Evolutionary conservation across 129 eudicot genomes (phyloP).

Genomic region (Chrysanthemum seticuspe): DNA sequence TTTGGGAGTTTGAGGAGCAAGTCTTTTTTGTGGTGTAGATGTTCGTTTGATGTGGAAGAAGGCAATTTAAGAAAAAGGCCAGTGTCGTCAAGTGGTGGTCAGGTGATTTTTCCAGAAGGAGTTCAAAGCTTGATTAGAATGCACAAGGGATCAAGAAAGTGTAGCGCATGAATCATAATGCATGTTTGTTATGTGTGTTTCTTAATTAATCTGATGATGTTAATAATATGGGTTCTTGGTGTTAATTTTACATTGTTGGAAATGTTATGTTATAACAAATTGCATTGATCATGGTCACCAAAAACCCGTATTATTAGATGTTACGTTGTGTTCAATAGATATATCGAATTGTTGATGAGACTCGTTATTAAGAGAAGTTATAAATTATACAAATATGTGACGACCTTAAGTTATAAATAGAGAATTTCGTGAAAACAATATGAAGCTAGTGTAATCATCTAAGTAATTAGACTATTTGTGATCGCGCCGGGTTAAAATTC

Average conservation of each 20-base stretch:
- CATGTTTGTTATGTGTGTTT: neutral
- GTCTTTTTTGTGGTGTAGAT: conserved; percentile 46
- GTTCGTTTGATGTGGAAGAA: conserved; percentile 45
- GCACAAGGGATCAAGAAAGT: conserved; percentile 29
- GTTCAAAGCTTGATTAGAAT: conserved; percentile 21
- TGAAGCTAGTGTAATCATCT: too few relatives aligned
- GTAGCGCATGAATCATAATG: conserved; percentile 8
- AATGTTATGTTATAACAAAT: neutral
- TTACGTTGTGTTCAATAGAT: too few relatives aligned
- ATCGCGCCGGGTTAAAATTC: too few relatives aligned
- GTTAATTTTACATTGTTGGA: neutral
- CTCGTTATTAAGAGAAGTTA: too few relatives aligned
- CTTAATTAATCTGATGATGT: neutral
- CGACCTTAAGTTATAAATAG: too few relatives aligned
- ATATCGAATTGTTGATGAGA: too few relatives aligned
- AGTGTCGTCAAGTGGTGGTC: conserved; percentile 15
- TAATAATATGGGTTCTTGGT: neutral
- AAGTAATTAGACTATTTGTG: too few relatives aligned
- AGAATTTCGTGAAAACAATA: too few relatives aligned
- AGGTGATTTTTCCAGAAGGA: conserved; percentile 33
- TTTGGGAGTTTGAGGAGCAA: conserved; percentile 25
- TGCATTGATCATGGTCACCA: neutral
- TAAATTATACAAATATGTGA: too few relatives aligned
- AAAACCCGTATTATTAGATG: too few relatives aligned
- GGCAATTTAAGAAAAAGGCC: conserved; percentile 36